Evolutionary conservation across 805 yeast species (phyloP).

Genomic region (Suhomyces canberraensis): DNA sequence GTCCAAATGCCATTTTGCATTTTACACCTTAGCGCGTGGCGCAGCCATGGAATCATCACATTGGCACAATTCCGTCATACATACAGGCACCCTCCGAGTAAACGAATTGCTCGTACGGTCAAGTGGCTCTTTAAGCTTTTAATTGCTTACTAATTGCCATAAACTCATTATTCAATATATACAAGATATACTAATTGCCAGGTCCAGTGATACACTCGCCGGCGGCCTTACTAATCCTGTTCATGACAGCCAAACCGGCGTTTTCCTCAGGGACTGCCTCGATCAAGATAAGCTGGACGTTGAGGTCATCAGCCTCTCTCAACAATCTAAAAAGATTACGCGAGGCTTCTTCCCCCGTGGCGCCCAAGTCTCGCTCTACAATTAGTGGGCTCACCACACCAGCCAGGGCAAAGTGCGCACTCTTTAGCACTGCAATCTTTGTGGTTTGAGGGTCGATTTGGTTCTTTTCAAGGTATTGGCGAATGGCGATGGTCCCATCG

Average conservation of each 20-base stretch:
- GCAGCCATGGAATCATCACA: too few relatives aligned
- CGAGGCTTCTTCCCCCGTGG: constrained; percentile 59
- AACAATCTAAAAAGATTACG: constrained; percentile 68
- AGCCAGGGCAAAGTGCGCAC: constrained; percentile 31
- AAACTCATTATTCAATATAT: too few relatives aligned
- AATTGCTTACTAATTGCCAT: too few relatives aligned
- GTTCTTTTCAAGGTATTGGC: constrained; percentile 18
- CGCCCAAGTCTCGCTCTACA: constrained; percentile 40
- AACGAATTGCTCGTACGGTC: too few relatives aligned
- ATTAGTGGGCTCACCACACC: constrained; percentile 11
- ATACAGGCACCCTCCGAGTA: too few relatives aligned
- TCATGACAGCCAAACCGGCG: constrained; percentile 95
- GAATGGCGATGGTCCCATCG: constrained; percentile 37
- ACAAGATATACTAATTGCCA: too few relatives aligned
- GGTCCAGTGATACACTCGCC: constrained; percentile 38
- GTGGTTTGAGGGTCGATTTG: constrained; percentile 11
- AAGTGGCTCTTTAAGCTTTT: too few relatives aligned
- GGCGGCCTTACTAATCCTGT: constrained; percentile 84
- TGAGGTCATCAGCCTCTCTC: constrained; percentile 69
- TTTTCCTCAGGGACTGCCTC: constrained; percentile 75
- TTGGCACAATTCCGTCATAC: too few relatives aligned
- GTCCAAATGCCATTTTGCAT: too few relatives aligned
- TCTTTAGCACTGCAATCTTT: constrained; percentile 53
- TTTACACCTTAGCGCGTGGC: too few relatives aligned
- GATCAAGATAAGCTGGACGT: constrained; percentile 71